These are phyloP conservation scores for Euphorbia lathyris DNA, from an alignment of 345 rosid species.

Conservation along the genomic window DNA sequence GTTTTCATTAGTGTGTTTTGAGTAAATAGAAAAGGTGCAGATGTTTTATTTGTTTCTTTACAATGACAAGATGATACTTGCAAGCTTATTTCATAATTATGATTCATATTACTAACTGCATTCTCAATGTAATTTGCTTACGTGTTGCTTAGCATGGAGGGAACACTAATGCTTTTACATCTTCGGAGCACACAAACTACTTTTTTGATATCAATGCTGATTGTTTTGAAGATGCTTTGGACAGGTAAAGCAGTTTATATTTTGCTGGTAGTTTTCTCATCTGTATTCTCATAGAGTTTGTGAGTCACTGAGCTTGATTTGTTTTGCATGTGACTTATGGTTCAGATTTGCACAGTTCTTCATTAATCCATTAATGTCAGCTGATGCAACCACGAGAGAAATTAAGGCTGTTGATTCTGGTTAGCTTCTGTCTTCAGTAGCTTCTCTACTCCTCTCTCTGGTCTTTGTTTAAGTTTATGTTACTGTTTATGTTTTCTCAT, in stretches of 20 bases:
- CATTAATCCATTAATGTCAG: slow-evolving; percentile 84
- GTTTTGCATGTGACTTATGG: slow-evolving; percentile 21
- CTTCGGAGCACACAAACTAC: slow-evolving; percentile 72
- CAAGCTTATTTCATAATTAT: neutral
- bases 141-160: slow-evolving; percentile 76
- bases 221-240: slow-evolving; percentile 82
- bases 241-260: slow-evolving; percentile 44
- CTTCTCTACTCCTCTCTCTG: neutral
- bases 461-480: neutral
- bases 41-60: neutral
- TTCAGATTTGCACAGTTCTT: slow-evolving; percentile 88
- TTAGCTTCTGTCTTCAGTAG: slow-evolving; percentile 22
- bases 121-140: slow-evolving; percentile 9
- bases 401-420: slow-evolving; percentile 97
- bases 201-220: slow-evolving; percentile 70
- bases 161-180: slow-evolving; percentile 73
- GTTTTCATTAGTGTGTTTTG: neutral
- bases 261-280: slow-evolving; percentile 12
- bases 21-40: neutral
- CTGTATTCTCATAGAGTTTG: slow-evolving; percentile 6
- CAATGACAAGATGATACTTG: neutral
- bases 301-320: slow-evolving; percentile 13
- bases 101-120: neutral
- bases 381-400: slow-evolving; percentile 90
- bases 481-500: neutral